These are phyloP conservation scores for Kazachstania taianensis DNA, from an alignment of 805 yeast species.

Conservation along the genomic window DNA sequence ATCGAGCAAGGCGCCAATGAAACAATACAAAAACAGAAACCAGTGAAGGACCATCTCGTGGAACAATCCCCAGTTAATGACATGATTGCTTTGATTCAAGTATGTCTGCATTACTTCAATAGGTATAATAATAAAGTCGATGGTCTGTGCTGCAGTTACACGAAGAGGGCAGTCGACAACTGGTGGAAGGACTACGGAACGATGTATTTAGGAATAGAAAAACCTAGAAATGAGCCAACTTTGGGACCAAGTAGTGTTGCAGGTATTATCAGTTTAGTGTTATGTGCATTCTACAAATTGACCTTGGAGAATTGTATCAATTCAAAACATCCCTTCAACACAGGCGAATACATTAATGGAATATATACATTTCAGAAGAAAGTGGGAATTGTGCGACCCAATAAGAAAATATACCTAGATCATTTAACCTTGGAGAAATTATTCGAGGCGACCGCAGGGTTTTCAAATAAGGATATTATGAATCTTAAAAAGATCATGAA, in stretches of 20 bases:
- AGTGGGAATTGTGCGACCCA: conserved; percentile 32
- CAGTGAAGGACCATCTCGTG: background rate
- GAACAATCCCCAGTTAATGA: conserved; percentile 51
- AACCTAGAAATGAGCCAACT: conserved; percentile 38
- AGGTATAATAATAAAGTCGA: conserved; percentile 55
- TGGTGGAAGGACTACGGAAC: conserved; percentile 83
- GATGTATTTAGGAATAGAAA: conserved; percentile 23
- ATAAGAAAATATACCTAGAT: conserved; percentile 45
- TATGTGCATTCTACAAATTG: conserved; percentile 55
- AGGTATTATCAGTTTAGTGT: conserved; percentile 67
- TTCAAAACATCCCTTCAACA: conserved; percentile 76
- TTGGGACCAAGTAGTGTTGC: conserved; percentile 63
- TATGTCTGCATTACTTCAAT: conserved; percentile 67
- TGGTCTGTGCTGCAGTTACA: conserved; percentile 72
- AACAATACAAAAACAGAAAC: background rate
- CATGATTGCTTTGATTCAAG: conserved; percentile 64
- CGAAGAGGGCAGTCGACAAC: conserved; percentile 57
- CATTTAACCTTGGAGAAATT: conserved; percentile 43
- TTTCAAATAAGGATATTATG: conserved; percentile 33
- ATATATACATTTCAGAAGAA: conserved; percentile 74
- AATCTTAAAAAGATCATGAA: conserved; percentile 60
- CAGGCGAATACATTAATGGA: conserved; percentile 52
- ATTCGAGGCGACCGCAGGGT: conserved; percentile 38
- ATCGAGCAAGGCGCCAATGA: background rate
- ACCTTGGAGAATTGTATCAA: conserved; percentile 50